Base-by-base conservation (phyloP, 495 filamentous ascomycete genomes). In the Xylaria bambusicola region DNA sequence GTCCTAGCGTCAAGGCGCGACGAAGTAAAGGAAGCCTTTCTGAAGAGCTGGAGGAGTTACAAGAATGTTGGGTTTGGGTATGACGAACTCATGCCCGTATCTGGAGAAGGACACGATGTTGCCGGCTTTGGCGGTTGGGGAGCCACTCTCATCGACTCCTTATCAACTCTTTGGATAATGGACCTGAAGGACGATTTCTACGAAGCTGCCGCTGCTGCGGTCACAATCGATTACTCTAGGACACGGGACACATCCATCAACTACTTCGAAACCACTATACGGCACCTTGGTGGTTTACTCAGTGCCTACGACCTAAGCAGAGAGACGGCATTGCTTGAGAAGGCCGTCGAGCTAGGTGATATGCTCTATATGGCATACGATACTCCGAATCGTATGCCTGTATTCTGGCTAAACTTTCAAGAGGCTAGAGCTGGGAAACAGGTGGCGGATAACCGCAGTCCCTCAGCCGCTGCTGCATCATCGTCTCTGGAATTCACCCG, bases 111-210 rank as follows among this genome's bases (percentile, higher is more conserved):
- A 60, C 36, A 68, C 63, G n/a, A 76, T 84, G 70, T 85, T 81
- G 10, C 92, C 85, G 71, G 87, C 18, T 97, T 97, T 73, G 91
- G 88, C 60, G 91, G 89, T 17, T 98, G 94, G 94, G 93, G 87
- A 15, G 94, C 93, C 7, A 97, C 93, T 0, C 72, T 98, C 49
- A 90, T 98, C 3, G 94, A 98, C 78, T 77, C 88, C 15, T 77
- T 98, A 53, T 93, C 97, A 71, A 93, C 92, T 0, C 76, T 98
- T 10, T 98, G 92, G 92, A 94, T 98, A 60, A 95, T 97, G 93
- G 91, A 82, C 12, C 66, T 97, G 72, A 86, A 87, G 73, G 80
- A 90, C n/a, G 91, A 97, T 38, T 98, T 98, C 69, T 80, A 90
- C 46, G 86, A 91, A 47, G 94, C 92, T n/a, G 85, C 91, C 26